phyloP scores from a whole-genome alignment of 257 asterid genomes.

The Henckelia pumila region DNA sequence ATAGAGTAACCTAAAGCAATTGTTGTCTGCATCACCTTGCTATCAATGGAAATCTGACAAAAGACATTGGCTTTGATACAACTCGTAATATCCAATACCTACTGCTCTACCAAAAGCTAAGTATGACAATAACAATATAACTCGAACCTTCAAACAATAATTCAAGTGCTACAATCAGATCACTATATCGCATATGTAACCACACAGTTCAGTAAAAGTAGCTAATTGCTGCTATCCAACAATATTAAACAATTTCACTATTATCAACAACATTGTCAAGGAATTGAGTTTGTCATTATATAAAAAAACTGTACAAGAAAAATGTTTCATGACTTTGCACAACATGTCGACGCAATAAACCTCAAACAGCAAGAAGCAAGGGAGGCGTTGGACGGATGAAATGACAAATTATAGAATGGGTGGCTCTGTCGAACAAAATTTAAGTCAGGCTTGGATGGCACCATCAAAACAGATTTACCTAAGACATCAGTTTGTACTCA shows the following conservation, averaged over 20 bases:
- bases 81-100: not conserved
- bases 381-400: not conserved
- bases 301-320: too few species aligned
- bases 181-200: too few species aligned
- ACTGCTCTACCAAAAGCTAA: not conserved
- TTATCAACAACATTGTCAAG: not conserved
- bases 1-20: not conserved
- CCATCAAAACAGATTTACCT: not conserved
- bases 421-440: not conserved
- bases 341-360: not conserved
- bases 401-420: constrained; percentile 1
- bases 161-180: not conserved
- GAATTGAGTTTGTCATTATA: too few species aligned
- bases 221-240: not conserved
- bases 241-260: not conserved
- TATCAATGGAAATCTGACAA: not conserved
- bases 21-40: not conserved
- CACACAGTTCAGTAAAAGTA: too few species aligned
- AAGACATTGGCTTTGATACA: not conserved
- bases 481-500: too few species aligned
- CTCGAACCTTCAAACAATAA: not conserved
- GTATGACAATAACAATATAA: not conserved
- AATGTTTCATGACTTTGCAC: not conserved
- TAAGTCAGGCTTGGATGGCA: not conserved
- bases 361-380: not conserved